These are phyloP conservation scores for Chalciporus sp. DNA, from an alignment of 1,284 basidiomycete species.

Conservation along the genomic window DNA sequence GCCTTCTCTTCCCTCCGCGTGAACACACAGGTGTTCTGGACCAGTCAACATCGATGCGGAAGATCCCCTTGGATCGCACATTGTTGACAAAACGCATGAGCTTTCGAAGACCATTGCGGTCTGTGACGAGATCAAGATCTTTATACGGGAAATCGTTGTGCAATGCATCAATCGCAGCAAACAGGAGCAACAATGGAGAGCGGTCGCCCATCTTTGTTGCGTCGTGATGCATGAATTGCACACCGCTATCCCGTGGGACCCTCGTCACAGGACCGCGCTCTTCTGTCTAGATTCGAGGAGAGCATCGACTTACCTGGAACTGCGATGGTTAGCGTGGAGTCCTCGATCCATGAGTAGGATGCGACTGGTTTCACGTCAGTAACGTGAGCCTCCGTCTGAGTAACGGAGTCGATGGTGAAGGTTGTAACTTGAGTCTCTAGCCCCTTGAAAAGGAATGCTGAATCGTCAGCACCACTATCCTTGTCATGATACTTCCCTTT, in stretches of 20 bases:
- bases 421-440: slow-evolving; percentile 22
- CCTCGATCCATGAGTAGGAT: slow-evolving; percentile 40
- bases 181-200: slow-evolving; percentile 38
- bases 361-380: slow-evolving; percentile 29
- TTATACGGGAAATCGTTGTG: slow-evolving; percentile 30
- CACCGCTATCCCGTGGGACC: slow-evolving; percentile 32
- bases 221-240: slow-evolving; percentile 36
- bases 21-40: slow-evolving; percentile 35
- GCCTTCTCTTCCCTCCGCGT: slow-evolving; percentile 29
- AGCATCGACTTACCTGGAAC: slow-evolving; percentile 30
- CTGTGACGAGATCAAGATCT: slow-evolving; percentile 38
- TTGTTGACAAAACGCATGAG: slow-evolving; percentile 34
- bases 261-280: slow-evolving; percentile 21
- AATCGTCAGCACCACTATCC: not conserved
- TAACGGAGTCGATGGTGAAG: slow-evolving; percentile 17
- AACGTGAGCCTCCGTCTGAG: slow-evolving; percentile 24
- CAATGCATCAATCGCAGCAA: slow-evolving; percentile 38
- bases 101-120: slow-evolving; percentile 42
- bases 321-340: slow-evolving; percentile 30
- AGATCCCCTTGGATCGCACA: slow-evolving; percentile 16
- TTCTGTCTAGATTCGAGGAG: slow-evolving; percentile 35
- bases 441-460: slow-evolving; percentile 26
- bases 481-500: slow-evolving; percentile 14
- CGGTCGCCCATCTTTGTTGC: slow-evolving; percentile 32
- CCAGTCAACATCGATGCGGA: slow-evolving; percentile 41